Evolutionary conservation across 805 yeast genomes (phyloP).

Genomic region (Starmerella vitae): DNA sequence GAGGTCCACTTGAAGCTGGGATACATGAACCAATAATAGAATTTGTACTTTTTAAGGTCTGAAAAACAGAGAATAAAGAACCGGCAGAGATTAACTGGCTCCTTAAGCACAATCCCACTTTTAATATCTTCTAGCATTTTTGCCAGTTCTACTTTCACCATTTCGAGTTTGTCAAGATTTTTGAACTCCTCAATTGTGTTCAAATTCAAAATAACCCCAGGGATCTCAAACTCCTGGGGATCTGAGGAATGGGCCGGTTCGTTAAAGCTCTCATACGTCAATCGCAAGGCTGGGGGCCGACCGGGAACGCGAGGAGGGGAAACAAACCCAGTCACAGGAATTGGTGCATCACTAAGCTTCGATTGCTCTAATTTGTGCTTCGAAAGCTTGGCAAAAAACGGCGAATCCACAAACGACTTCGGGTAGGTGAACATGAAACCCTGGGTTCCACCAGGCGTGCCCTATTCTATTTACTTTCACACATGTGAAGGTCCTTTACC

Average conservation of each 20-base stretch:
- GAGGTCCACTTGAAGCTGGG: constrained; percentile 43
- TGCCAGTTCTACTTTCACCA: constrained; percentile 35
- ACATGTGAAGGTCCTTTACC: too few species aligned
- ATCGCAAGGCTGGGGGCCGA: constrained; percentile 27
- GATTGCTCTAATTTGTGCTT: constrained; percentile 58
- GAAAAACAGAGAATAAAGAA: constrained; percentile 57
- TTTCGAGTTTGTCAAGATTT: constrained; percentile 43
- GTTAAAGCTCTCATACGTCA: constrained; percentile 26
- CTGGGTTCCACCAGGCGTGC: not conserved
- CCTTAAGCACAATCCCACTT: constrained; percentile 27
- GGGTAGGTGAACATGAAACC: constrained; percentile 33
- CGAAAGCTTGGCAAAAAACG: constrained; percentile 69
- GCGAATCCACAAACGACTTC: constrained; percentile 68
- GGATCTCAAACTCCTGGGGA: constrained; percentile 10
- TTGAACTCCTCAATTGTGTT: constrained; percentile 85
- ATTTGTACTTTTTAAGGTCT: constrained; percentile 78
- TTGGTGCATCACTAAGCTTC: constrained; percentile 44
- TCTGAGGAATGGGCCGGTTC: constrained; percentile 23
- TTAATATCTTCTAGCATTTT: constrained; percentile 20
- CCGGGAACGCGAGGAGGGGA: constrained; percentile 23
- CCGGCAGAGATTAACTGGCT: constrained; percentile 32
- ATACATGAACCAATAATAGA: constrained; percentile 78
- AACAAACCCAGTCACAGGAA: constrained; percentile 32
- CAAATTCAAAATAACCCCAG: constrained; percentile 43
- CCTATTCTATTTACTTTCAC: too few species aligned